Percentiles rank a stretch among this genome's conserved stretches.
Conservation (phyloP, 768 basidiomycete genomes). For the Phlegmacium glaucopus region DNA sequence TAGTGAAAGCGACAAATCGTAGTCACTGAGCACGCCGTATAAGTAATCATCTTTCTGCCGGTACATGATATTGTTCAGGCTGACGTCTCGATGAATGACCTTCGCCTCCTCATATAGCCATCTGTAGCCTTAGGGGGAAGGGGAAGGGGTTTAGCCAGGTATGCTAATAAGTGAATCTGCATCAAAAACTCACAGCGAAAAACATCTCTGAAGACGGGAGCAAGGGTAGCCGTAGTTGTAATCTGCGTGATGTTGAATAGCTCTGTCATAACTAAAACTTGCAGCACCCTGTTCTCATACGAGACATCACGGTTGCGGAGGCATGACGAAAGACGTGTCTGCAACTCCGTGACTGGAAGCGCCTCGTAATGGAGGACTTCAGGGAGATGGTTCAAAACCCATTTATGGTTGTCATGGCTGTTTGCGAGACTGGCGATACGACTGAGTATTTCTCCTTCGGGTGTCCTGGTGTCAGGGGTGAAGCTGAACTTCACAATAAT, state of each 20-base stretch:
- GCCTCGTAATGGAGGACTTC: slow-evolving; percentile 1
- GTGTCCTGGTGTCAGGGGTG: neutral
- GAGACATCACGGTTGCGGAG: no score
- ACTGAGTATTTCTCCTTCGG: slow-evolving; percentile 1
- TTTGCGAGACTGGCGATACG: neutral
- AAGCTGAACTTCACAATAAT: slow-evolving; percentile 10
- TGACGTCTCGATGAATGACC: slow-evolving; percentile 21
- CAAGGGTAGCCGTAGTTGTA: neutral
- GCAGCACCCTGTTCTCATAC: neutral
- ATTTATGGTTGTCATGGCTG: neutral
- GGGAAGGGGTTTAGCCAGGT: neutral
- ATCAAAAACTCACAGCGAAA: neutral
- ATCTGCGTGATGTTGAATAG: slow-evolving; percentile 2
- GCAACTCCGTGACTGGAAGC: neutral
- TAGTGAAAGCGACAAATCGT: slow-evolving; percentile 5
- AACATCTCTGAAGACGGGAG: neutral
- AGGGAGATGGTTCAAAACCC: neutral
- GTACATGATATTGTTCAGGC: slow-evolving; percentile 21
- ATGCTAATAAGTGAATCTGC: neutral
- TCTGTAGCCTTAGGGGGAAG: slow-evolving; percentile 1
- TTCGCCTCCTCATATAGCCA: slow-evolving; percentile 7
- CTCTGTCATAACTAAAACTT: slow-evolving; percentile 1
- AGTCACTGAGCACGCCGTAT: slow-evolving; percentile 18
- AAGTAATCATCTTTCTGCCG: slow-evolving; percentile 1
- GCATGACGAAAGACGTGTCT: neutral